Base-by-base conservation (phyloP, 1,284 basidiomycete genomes). In the Puccinia triticina region DNA sequence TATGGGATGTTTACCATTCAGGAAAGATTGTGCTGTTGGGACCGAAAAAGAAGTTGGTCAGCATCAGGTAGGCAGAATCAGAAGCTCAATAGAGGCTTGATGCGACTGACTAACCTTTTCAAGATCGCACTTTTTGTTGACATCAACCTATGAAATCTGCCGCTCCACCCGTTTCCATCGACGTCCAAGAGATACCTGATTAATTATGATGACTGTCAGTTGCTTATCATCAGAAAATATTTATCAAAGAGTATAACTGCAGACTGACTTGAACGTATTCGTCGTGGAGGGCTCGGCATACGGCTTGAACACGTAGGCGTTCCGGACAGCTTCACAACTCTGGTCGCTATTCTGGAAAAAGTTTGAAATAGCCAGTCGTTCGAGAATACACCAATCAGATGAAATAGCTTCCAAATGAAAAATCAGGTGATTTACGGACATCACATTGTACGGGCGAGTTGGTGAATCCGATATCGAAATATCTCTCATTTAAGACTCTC, bases 151-250 rank as follows among this genome's bases (percentile, higher is more conserved):
- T 82, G 82, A 83, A 87, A 87, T 18, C 87, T 84, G 61, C 86
- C 87, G 77, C 85, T 86, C 88, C 88, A 89, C 1, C 87, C 88
- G 76, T 89, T 88, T 5, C 88, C 88, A 82, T 89, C 88, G 14
- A 89, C 86, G 82, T 89, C 88, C 43, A 89, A 83, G 40, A 87
- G 84, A 83, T 88, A 82, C 69, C 82, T 83, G 32, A 59, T 55
- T 1, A 16, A 32, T 21, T 1, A 53, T 23, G 34, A 50, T 73
- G 48, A 74, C 23, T 23, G 43, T 48, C 34, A 40, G 21, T 53
- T 88, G 85, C 87, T 87, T 85, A n/a, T n/a, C n/a, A n/a, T n/a
- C n/a, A n/a, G n/a, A n/a, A n/a, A n/a, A n/a, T n/a, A n/a, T n/a
- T n/a, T n/a, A 37, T 43, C 26, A 69, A 32, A 23, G 37, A 2